Conservation (phyloP, 106 monocot species). For the Iris macrosiphon region DNA sequence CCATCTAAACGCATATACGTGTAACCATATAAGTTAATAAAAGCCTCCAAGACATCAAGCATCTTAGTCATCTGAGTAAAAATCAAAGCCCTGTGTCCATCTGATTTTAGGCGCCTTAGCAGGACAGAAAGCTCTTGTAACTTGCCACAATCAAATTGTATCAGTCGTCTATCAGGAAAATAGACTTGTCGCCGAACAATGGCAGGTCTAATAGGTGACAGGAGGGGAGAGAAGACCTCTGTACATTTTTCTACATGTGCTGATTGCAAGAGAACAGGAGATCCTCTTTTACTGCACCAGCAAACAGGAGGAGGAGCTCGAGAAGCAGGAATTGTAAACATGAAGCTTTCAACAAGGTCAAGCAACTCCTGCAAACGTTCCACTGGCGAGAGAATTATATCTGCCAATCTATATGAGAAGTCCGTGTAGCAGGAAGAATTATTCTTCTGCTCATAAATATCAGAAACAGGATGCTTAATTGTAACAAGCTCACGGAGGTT, state of each 20-base stretch:
- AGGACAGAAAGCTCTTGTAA: constrained; percentile 86
- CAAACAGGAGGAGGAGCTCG: constrained; percentile 69
- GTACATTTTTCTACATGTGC: constrained; percentile 43
- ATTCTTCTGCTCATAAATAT: constrained; percentile 68
- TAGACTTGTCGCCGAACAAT: constrained; percentile 95
- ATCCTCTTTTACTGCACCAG: constrained; percentile 70
- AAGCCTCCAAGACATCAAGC: constrained; percentile 95
- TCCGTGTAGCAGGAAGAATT: constrained; percentile 72
- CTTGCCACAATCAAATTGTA: constrained; percentile 99
- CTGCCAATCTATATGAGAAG: constrained; percentile 76
- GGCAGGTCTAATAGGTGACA: constrained; percentile 70
- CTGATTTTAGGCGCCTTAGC: constrained; percentile 71
- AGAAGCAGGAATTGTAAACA: constrained; percentile 96
- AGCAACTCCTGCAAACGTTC: constrained; percentile 68
- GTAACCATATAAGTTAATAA: constrained; percentile 98
- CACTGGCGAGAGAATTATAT: constrained; percentile 64
- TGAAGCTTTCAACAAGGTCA: constrained; percentile 72
- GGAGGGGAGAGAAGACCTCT: constrained; percentile 55
- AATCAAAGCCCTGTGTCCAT: constrained; percentile 92
- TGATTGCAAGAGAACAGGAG: constrained; percentile 48
- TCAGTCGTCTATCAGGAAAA: constrained; percentile 94
- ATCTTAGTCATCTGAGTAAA: constrained; percentile 99
- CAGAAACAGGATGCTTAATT: constrained; percentile 59
- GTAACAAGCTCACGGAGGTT: constrained; percentile 66
- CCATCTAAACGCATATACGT: constrained; percentile 99